Evolutionary conservation across 129 eudicot species (phyloP), one percentile per base, ranked within the genome.

Genomic region (Flaveria robusta): DNA sequence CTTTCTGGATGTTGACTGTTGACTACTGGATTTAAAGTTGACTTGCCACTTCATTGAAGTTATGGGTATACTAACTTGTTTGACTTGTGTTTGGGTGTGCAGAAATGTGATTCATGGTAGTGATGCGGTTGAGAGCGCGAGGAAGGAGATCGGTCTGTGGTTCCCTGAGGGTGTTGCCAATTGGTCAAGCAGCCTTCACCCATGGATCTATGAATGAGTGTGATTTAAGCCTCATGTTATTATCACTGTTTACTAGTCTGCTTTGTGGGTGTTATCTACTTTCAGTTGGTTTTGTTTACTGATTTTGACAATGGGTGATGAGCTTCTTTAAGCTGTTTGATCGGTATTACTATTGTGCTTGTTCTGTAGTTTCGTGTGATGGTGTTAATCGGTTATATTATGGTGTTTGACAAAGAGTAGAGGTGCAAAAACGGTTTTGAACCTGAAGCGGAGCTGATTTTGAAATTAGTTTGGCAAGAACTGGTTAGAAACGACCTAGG

Each of bases 31-130:
- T 31, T 75, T 13, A n/a, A 8, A 29, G 3, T 10, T 10, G 12
- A 42, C n/a, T 31, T 31, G 34, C 4, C 5, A 29, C n/a, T n/a
- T n/a, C 5, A 29, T 29, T 29, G 34, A 29, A 29, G 34, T 29
- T 31, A 7, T 31, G 37, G 37, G 37, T 31, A 31, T 31, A 31
- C 47, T 11, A 42, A 7, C 8, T 26, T 59, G 37, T 59, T 56
- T 20, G 14, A 59, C 0, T 0, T 70, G 52, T 79, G 16, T 56
- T 80, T 74, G 51, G 11, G 19, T 66, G 43, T 87, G 83, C 83
- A 93, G 98, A 81, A 93, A 93, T 68, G 97, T 93, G 41, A 93
- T 93, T 83, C 98, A 93, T 19, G 97, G 98, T 3, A 93, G 98
- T 75, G 98, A 93, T 83, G 85, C 97, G 10, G 97, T 93, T 45